Percentiles rank a stretch among this genome's conserved stretches.
Evolutionary conservation across 225 moss, liverwort and hornwort genomes (phyloP).

Genomic region (Pseudisothecium myosuroides): DNA sequence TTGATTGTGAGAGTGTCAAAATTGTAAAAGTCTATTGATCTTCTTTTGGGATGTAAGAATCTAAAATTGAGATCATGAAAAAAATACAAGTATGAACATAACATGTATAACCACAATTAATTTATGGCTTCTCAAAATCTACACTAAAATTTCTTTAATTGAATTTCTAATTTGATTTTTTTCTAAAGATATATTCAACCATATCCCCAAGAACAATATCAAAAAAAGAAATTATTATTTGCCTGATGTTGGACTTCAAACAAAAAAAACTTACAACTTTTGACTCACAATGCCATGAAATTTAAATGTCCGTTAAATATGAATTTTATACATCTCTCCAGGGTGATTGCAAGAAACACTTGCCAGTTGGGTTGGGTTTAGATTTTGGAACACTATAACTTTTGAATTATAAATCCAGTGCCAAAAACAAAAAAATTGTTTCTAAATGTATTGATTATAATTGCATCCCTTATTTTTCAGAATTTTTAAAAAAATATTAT

Average conservation of each 20-base stretch:
- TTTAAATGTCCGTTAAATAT: background rate
- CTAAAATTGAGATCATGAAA: background rate
- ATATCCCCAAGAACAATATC: background rate
- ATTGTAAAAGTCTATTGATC: background rate
- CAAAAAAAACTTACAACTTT: background rate
- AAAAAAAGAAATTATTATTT: background rate
- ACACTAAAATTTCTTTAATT: background rate
- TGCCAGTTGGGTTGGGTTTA: no score
- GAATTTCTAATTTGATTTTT: background rate
- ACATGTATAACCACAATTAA: background rate
- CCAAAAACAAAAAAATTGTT: no score
- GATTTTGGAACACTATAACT: no score
- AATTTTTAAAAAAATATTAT: no score
- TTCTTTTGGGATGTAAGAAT: background rate
- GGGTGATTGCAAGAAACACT: no score
- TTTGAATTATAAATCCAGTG: no score
- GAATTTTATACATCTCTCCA: background rate
- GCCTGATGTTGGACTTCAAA: rapidly evolving
- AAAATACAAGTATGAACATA: background rate
- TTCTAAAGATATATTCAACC: background rate
- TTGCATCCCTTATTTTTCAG: no score
- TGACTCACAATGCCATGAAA: background rate
- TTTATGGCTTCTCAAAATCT: background rate
- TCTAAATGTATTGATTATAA: no score
- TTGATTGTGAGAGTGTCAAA: background rate